A percentile compares a stretch with the other conserved stretches of the same genome.
phyloP scores from a whole-genome alignment of 75 land plant genomes.

The Pinus albicaulis region DNA sequence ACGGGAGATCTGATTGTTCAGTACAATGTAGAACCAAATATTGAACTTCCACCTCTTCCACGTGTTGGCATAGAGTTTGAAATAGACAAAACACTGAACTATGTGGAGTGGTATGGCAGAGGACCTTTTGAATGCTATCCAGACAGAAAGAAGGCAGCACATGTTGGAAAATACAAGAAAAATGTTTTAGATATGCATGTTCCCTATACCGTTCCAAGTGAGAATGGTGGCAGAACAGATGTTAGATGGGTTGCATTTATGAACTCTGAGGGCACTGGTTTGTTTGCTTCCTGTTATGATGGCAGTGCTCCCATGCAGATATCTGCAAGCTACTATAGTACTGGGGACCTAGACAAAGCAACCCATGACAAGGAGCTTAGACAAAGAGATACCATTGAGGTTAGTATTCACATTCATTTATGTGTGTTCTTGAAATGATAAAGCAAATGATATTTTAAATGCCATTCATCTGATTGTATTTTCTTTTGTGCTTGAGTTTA shows the following conservation, averaged over 20 bases:
- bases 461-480: not conserved
- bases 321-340: slow-evolving; percentile 84
- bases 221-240: slow-evolving; percentile 88
- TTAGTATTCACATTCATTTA: slow-evolving; percentile 14
- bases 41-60: slow-evolving; percentile 86
- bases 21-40: slow-evolving; percentile 52
- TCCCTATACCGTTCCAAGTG: slow-evolving; percentile 95
- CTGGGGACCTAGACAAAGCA: slow-evolving; percentile 78
- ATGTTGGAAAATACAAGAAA: slow-evolving; percentile 69
- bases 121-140: slow-evolving; percentile 99
- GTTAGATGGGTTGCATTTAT: slow-evolving; percentile 86
- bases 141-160: slow-evolving; percentile 88
- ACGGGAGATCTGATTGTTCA: slow-evolving; percentile 77
- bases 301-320: slow-evolving; percentile 85
- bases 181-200: slow-evolving; percentile 77
- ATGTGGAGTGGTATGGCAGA: slow-evolving; percentile 76
- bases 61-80: slow-evolving; percentile 81
- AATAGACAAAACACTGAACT: slow-evolving; percentile 50
- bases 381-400: slow-evolving; percentile 76
- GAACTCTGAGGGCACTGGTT: slow-evolving; percentile 49
- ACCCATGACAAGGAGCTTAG: slow-evolving; percentile 81
- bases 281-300: slow-evolving; percentile 67
- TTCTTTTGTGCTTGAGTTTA: not conserved
- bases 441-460: not conserved
- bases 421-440: not conserved